Conservation (phyloP, 2,329 filamentous ascomycete species). For the Talaromyces sp. region DNA sequence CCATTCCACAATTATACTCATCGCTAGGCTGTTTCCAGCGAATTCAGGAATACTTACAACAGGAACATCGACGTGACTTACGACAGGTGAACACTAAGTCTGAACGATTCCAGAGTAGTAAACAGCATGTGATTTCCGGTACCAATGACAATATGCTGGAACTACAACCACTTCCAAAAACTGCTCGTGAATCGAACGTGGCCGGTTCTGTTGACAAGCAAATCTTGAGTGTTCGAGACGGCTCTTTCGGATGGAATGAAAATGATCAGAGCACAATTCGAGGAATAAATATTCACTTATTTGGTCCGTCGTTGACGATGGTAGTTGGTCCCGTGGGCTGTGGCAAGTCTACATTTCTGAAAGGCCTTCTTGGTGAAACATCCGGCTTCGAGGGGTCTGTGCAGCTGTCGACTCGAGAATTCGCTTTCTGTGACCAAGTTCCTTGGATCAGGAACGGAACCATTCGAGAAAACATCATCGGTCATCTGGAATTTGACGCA, state of each 20-base stretch:
- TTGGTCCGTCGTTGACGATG: not conserved
- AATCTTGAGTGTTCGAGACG: conserved; percentile 1
- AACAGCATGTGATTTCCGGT: not conserved
- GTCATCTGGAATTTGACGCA: not conserved
- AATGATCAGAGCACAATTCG: not conserved
- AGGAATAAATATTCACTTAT: conserved; percentile 4
- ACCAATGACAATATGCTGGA: not conserved
- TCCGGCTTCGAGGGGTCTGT: not conserved
- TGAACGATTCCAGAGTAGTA: not conserved
- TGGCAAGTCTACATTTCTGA: not conserved
- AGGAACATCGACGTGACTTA: conserved; percentile 7
- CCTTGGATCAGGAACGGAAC: not conserved
- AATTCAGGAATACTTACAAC: conserved; percentile 13
- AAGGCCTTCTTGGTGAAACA: not conserved
- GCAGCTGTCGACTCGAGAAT: not conserved
- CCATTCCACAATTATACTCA: conserved; percentile 11
- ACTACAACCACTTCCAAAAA: not conserved
- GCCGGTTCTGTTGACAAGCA: not conserved
- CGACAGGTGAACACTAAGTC: not conserved
- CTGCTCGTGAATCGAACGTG: not conserved
- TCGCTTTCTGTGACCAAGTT: not conserved
- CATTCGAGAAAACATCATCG: not conserved
- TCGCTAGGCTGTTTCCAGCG: conserved; percentile 12
- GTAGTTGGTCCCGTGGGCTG: conserved; percentile 2
- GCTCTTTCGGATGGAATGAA: conserved; percentile 4